phyloP scores from a whole-genome alignment of 148 eudicot species.

The Talinum fruticosum region DNA sequence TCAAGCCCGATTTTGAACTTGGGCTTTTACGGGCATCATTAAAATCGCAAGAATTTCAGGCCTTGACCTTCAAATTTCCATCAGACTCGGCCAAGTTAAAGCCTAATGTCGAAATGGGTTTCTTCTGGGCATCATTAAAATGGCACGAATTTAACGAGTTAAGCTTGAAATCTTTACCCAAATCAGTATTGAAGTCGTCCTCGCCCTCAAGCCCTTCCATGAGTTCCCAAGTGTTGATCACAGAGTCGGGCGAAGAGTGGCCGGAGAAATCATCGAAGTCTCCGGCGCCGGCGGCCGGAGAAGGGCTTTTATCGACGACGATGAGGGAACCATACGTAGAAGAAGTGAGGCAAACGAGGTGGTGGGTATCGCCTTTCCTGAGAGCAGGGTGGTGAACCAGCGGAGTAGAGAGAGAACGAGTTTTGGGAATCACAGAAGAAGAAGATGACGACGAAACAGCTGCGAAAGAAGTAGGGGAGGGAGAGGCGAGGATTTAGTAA shows the following conservation, averaged over 20 bases:
- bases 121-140: slow-evolving; percentile 21
- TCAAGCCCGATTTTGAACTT: slow-evolving; percentile 13
- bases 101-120: slow-evolving; percentile 13
- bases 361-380: slow-evolving; percentile 70
- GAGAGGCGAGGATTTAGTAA: not conserved
- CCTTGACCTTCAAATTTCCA: not conserved
- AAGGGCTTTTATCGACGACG: slow-evolving; percentile 36
- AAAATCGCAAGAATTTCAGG: slow-evolving; percentile 1
- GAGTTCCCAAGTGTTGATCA: slow-evolving; percentile 97
- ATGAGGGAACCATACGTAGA: slow-evolving; percentile 81
- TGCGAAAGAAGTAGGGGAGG: slow-evolving; percentile 30
- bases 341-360: slow-evolving; percentile 87
- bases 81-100: not conserved
- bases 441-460: not conserved
- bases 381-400: slow-evolving; percentile 78
- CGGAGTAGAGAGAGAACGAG: slow-evolving; percentile 60
- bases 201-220: slow-evolving; percentile 95
- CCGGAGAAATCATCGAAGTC: slow-evolving; percentile 15
- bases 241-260: slow-evolving; percentile 70
- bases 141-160: slow-evolving; percentile 11
- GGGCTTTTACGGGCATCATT: slow-evolving; percentile 20
- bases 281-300: slow-evolving; percentile 19
- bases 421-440: slow-evolving; percentile 40
- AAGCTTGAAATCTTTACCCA: slow-evolving; percentile 26
- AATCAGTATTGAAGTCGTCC: slow-evolving; percentile 35